Conservation (phyloP, 2,329 filamentous ascomycete species). For the Coniosporium tulheliwenetii region DNA sequence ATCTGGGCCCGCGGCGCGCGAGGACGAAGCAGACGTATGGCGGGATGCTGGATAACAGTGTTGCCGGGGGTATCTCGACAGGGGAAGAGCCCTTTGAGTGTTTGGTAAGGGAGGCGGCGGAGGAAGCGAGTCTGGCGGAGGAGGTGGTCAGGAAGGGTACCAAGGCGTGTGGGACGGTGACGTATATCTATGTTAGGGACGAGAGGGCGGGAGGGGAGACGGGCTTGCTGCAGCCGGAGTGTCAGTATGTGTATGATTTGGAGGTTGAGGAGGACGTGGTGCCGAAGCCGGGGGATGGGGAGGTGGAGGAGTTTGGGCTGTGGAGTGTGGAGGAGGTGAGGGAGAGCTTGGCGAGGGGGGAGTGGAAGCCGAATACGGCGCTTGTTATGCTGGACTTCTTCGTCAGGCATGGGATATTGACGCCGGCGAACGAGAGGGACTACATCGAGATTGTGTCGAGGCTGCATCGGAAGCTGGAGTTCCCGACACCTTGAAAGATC, state of each 20-base stretch:
- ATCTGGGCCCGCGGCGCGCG: conserved; percentile 77
- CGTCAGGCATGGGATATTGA: conserved; percentile 68
- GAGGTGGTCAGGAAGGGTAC: conserved; percentile 47
- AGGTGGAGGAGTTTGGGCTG: conserved; percentile 75
- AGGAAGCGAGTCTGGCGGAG: conserved; percentile 73
- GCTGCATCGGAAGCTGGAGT: conserved; percentile 65
- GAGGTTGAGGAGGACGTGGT: conserved; percentile 53
- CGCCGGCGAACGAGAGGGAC: conserved; percentile 59
- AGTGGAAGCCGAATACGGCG: conserved; percentile 90
- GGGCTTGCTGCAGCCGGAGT: conserved; percentile 75
- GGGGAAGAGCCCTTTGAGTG: conserved; percentile 70
- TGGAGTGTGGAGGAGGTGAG: conserved; percentile 64
- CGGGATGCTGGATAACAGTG: conserved; percentile 88
- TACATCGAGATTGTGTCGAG: conserved; percentile 61
- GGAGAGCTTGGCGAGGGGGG: conserved; percentile 49
- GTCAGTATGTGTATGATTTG: conserved; percentile 82
- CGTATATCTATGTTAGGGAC: conserved; percentile 73
- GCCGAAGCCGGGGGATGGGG: conserved; percentile 68
- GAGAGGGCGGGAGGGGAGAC: conserved; percentile 63
- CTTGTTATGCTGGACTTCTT: conserved; percentile 81
- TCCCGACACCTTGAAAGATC: conserved; percentile 34
- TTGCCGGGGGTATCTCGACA: conserved; percentile 71
- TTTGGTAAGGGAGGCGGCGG: conserved; percentile 69
- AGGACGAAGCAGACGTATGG: conserved; percentile 72
- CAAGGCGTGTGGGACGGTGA: conserved; percentile 51